Percentiles rank a stretch among this genome's conserved stretches.
phyloP scores from a whole-genome alignment of 192 early-diverging fungal species.

The Helicostylum pulchrum region DNA sequence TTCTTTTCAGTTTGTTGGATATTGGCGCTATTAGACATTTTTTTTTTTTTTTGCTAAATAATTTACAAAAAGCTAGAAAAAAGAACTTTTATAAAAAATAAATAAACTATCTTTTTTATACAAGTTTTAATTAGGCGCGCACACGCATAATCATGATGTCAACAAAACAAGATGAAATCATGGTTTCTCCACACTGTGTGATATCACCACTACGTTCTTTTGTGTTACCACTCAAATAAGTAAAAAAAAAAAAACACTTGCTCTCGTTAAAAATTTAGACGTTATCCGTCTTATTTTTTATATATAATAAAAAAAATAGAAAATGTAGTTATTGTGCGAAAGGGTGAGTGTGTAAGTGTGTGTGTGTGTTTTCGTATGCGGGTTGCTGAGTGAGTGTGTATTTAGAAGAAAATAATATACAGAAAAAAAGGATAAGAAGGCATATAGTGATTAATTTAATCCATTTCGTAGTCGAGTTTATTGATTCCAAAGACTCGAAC shows the following conservation, averaged over 20 bases:
- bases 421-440: too few relatives aligned
- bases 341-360: not conserved
- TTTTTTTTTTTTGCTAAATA: constrained; percentile 1
- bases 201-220: not conserved
- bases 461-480: constrained; percentile 25
- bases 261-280: too few relatives aligned
- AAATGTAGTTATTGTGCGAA: not conserved
- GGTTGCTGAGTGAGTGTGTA: not conserved
- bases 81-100: not conserved
- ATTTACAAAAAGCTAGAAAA: not conserved
- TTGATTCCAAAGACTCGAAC: constrained; percentile 97
- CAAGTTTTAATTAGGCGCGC: not conserved
- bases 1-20: not conserved
- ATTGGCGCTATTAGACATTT: constrained; percentile 9
- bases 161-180: not conserved
- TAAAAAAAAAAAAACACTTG: too few relatives aligned
- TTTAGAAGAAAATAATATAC: not conserved
- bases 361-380: not conserved
- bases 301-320: too few relatives aligned
- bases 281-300: too few relatives aligned
- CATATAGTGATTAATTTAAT: constrained; percentile 1
- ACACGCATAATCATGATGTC: not conserved
- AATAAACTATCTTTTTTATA: not conserved
- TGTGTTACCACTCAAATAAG: too few relatives aligned
- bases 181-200: too few relatives aligned